phyloP scores from a whole-genome alignment of 2,329 filamentous ascomycete genomes.

The Neonectria faginata region DNA sequence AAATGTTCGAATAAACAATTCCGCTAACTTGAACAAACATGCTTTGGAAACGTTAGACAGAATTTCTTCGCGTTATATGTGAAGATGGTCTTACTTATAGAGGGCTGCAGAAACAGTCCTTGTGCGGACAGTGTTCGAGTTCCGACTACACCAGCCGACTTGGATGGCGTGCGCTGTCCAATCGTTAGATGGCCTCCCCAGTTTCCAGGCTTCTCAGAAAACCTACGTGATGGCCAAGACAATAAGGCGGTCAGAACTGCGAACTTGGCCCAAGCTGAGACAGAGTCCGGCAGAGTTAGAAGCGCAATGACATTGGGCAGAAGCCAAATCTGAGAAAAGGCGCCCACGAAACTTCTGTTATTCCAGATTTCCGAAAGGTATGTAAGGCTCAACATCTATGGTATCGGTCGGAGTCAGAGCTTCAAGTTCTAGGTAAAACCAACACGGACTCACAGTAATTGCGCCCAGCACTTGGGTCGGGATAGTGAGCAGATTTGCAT shows the following conservation, averaged over 20 bases:
- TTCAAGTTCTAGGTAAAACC: too few species aligned
- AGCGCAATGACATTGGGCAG: slow-evolving; percentile 67
- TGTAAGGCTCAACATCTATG: slow-evolving; percentile 21
- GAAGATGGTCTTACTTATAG: slow-evolving; percentile 56
- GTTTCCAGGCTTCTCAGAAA: too few species aligned
- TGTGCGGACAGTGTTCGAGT: slow-evolving; percentile 69
- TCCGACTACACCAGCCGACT: slow-evolving; percentile 55
- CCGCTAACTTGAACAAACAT: slow-evolving; percentile 51
- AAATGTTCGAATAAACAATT: slow-evolving; percentile 53
- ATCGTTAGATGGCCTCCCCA: too few species aligned
- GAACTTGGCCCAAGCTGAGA: slow-evolving; percentile 51
- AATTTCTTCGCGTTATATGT: too few species aligned
- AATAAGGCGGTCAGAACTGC: slow-evolving; percentile 51
- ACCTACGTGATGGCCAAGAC: slow-evolving; percentile 55
- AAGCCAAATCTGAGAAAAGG: slow-evolving; percentile 65
- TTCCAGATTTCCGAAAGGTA: slow-evolving; percentile 54
- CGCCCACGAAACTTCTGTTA: slow-evolving; percentile 56
- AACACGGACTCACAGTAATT: slow-evolving; percentile 9
- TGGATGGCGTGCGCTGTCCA: slow-evolving; percentile 23
- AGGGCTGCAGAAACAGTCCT: slow-evolving; percentile 67
- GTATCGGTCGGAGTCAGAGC: not conserved
- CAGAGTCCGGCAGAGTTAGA: slow-evolving; percentile 39
- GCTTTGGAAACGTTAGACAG: not conserved
- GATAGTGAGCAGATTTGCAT: slow-evolving; percentile 40
- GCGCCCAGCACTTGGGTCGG: slow-evolving; percentile 28